These are phyloP conservation scores for Syzygium malaccense DNA, from an alignment of 441 rosid genomes.

Conservation along the genomic window DNA sequence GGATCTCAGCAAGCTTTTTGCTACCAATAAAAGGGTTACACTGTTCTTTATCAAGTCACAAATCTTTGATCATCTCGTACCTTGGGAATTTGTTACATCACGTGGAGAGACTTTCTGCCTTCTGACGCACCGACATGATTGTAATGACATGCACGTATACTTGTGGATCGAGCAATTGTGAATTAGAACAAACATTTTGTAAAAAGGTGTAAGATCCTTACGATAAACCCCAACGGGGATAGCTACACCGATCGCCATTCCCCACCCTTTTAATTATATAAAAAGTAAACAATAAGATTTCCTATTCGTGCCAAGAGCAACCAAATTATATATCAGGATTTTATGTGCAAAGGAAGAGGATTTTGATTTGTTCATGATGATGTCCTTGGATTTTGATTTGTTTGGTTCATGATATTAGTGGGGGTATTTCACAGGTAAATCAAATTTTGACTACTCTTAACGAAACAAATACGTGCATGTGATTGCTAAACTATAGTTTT, in stretches of 20 bases:
- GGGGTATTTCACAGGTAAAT: not conserved
- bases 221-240: accelerated
- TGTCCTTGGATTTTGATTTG: not conserved
- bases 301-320: not conserved
- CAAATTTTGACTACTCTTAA: not conserved
- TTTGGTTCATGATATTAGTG: not conserved
- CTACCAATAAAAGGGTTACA: not conserved
- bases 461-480: not conserved
- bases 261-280: not conserved
- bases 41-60: not conserved
- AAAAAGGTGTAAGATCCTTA: accelerated
- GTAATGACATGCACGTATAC: accelerated
- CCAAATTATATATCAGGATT: not conserved
- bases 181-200: not conserved
- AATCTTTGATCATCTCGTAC: not conserved
- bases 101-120: not conserved
- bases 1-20: not conserved
- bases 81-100: not conserved
- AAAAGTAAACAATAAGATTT: not conserved
- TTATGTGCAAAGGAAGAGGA: not conserved
- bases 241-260: not conserved
- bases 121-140: accelerated
- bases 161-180: not conserved
- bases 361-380: not conserved
- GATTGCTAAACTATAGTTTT: not conserved